A percentile compares a stretch with the other conserved stretches of the same genome.
Evolutionary conservation across 352 stramenopile species (phyloP).

Genomic region (Pythium volutum): DNA sequence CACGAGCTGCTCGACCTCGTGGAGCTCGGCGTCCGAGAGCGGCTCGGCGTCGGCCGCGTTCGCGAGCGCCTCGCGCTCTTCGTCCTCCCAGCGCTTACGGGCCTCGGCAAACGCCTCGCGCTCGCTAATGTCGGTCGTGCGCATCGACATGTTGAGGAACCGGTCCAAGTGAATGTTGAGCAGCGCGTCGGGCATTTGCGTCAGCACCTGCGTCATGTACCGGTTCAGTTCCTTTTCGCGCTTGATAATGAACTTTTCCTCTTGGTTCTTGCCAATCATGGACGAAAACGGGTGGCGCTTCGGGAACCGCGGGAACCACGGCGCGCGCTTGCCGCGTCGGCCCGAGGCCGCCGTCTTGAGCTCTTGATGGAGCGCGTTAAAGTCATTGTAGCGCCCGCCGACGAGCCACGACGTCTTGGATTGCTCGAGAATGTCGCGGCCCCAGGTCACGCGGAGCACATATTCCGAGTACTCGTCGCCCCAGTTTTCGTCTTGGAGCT

Average conservation of each 20-base stretch:
- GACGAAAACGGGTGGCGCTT: constrained; percentile 90
- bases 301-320: constrained; percentile 88
- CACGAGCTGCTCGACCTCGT: constrained; percentile 88
- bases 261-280: constrained; percentile 89
- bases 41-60: constrained; percentile 83
- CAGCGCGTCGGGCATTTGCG: constrained; percentile 86
- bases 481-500: constrained; percentile 89
- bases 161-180: constrained; percentile 89
- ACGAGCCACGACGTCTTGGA: constrained; percentile 88
- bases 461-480: constrained; percentile 90
- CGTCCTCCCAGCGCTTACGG: constrained; percentile 85
- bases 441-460: constrained; percentile 84
- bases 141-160: constrained; percentile 86
- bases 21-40: constrained; percentile 83
- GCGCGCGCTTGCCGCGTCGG: constrained; percentile 79
- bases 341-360: constrained; percentile 83
- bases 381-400: constrained; percentile 88
- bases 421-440: constrained; percentile 85
- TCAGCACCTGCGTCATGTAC: constrained; percentile 90
- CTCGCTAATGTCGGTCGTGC: constrained; percentile 85
- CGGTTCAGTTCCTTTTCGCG: constrained; percentile 90
- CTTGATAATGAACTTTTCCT: constrained; percentile 91
- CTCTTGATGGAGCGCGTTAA: constrained; percentile 88
- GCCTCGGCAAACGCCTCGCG: constrained; percentile 86
- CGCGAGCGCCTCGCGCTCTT: constrained; percentile 82